Base-by-base conservation (phyloP, 2,329 filamentous ascomycete genomes). In the Knufia fluminis region DNA sequence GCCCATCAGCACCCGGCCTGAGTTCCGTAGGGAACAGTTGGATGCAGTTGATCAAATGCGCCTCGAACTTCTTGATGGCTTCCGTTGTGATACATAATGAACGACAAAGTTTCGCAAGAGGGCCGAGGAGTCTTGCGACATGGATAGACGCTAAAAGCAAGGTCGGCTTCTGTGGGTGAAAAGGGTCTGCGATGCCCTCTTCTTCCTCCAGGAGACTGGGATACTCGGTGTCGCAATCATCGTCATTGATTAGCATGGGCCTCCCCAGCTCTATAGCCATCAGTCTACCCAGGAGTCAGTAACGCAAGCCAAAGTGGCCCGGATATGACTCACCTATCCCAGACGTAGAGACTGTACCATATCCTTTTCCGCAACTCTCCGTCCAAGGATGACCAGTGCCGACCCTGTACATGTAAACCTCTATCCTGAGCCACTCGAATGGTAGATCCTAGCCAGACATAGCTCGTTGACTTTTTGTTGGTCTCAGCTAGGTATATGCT, bases 341-440 rank as follows among this genome's bases (percentile, higher is more conserved):
- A 81, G 39, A 88, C 80, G 67, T 97, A 97, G 50, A 95, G 79
- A 12, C 86, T 81, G 89, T 92, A 98, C 91, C 91, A 98, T 2
- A 92, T 79, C 49, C 90, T 77, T 53, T 86, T 80, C 48, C 90
- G 80, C 80, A 91, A 89, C 66, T 97, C 91, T 9, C 79, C 79
- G 60, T 95, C 89, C 12, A 94, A 72, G 1, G 81, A 74, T 1
- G 85, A 77, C 75, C 83, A 88, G 0, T 82, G 76, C 0, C 83
- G 83, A 1, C 79, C 78, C 59, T 94, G 86, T 4, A 78, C 71
- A 60, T 96, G 83, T 8, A 97, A 72, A 0, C 86, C 86, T 40
- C 96, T 74, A 57, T 92, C 86, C 63, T 97, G 91, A 0, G 85
- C 85, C 46, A 85, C 82, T 44, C 86, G 77, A 19, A 94, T 81